phyloP scores from a whole-genome alignment of 176 grass and related monocot species.

The Leersia perrieri region DNA sequence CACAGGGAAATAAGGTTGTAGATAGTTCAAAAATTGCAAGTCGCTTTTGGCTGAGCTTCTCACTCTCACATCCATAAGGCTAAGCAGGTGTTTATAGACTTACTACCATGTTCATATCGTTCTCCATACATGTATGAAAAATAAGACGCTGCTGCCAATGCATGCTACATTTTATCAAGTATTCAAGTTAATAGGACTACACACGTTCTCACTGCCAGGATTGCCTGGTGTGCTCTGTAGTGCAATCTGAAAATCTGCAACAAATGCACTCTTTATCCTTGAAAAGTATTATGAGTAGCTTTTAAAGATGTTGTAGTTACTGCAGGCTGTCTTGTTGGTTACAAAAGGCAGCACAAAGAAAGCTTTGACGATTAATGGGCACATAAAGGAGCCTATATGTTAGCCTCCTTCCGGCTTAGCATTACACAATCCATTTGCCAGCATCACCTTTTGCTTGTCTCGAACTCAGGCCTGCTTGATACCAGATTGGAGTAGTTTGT shows the following conservation, averaged over 20 bases:
- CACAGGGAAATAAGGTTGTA: conserved; percentile 47
- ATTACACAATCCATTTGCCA: neutral
- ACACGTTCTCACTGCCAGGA: neutral
- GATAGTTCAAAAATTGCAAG: neutral
- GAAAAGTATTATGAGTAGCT: neutral
- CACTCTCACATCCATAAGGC: neutral
- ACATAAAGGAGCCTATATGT: neutral
- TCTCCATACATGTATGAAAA: conserved; percentile 1
- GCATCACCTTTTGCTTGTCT: neutral
- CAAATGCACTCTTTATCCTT: neutral
- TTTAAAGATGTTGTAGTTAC: neutral
- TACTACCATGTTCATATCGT: neutral
- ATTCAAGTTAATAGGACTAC: neutral
- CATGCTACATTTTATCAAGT: conserved; percentile 23
- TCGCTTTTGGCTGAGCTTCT: neutral
- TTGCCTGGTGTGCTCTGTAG: neutral
- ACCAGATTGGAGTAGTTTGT: neutral
- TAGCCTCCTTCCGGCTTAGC: neutral
- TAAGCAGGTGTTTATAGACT: neutral
- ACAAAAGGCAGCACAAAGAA: neutral
- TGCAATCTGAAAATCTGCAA: neutral
- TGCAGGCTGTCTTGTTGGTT: neutral
- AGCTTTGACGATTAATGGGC: neutral
- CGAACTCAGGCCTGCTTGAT: neutral
- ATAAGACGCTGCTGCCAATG: neutral